Percentiles rank a stretch among this genome's conserved stretches.
Conservation (phyloP, 2,329 filamentous ascomycete species). For the Diaporthe sp. region DNA sequence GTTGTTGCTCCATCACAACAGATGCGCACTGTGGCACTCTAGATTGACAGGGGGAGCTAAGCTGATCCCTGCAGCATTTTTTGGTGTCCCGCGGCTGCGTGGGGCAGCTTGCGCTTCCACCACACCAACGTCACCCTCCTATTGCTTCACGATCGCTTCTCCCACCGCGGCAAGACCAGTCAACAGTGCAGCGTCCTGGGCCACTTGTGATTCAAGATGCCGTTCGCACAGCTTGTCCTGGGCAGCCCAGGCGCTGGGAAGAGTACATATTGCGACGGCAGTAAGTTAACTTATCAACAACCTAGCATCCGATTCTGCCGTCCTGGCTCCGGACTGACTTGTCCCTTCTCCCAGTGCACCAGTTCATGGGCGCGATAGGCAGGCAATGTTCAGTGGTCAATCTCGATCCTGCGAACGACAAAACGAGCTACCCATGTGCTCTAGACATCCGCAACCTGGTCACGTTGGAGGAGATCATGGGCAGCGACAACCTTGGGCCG, state of each 20-base stretch:
- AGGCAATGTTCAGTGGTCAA: slow-evolving; percentile 96
- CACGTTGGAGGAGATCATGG: slow-evolving; percentile 95
- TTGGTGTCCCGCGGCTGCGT: neutral
- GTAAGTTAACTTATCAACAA: slow-evolving; percentile 52
- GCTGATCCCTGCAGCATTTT: slow-evolving; percentile 33
- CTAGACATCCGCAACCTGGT: slow-evolving; percentile 91
- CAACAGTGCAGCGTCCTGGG: neutral
- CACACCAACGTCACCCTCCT: slow-evolving; percentile 23
- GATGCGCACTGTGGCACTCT: neutral
- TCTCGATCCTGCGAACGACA: slow-evolving; percentile 96
- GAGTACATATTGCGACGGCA: slow-evolving; percentile 98
- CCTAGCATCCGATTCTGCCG: slow-evolving; percentile 22
- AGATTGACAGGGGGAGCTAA: slow-evolving; percentile 33
- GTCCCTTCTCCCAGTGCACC: slow-evolving; percentile 73
- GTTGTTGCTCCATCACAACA: neutral
- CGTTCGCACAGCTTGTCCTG: slow-evolving; percentile 82
- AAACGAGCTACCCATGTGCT: slow-evolving; percentile 87
- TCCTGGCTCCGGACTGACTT: slow-evolving; percentile 11
- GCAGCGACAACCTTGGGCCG: slow-evolving; percentile 86
- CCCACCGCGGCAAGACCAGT: slow-evolving; percentile 2
- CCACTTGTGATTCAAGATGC: slow-evolving; percentile 53
- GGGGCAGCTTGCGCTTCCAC: slow-evolving; percentile 25
- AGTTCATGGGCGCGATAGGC: slow-evolving; percentile 96
- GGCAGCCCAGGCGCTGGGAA: slow-evolving; percentile 97
- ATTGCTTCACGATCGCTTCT: neutral